These are phyloP conservation scores for Rhododendron simsii DNA, from an alignment of 148 eudicot species.

Conservation along the genomic window DNA sequence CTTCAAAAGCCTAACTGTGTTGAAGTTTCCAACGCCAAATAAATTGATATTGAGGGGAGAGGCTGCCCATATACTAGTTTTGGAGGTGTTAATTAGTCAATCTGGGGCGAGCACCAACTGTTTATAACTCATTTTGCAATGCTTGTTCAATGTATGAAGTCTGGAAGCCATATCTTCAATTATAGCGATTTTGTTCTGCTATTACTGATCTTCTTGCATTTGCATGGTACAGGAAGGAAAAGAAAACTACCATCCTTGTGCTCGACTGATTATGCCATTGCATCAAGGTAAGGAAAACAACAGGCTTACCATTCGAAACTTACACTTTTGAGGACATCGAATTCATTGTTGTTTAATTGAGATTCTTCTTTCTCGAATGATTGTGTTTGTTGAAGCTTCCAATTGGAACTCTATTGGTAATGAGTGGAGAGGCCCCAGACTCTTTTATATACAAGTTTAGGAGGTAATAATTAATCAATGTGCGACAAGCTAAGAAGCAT, in stretches of 20 bases:
- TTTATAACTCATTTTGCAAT: background rate
- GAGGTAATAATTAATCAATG: background rate
- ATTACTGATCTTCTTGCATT: conserved; percentile 9
- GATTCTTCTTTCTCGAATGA: background rate
- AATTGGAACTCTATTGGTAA: background rate
- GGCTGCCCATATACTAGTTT: background rate
- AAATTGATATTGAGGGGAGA: background rate
- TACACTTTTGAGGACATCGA: background rate
- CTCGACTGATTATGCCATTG: conserved; percentile 48
- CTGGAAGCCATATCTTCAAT: background rate
- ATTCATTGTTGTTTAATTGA: background rate
- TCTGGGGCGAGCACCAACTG: background rate
- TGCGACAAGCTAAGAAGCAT: background rate
- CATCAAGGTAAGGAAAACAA: conserved; percentile 39
- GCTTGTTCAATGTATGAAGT: background rate
- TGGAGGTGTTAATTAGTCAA: background rate
- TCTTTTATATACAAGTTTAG: background rate
- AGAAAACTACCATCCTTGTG: conserved; percentile 27
- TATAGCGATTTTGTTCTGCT: background rate
- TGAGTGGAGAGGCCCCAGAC: background rate
- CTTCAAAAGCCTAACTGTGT: background rate
- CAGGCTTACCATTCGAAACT: background rate
- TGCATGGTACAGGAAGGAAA: conserved; percentile 43
- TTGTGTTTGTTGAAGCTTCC: background rate
- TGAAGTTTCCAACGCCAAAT: background rate